phyloP scores from a whole-genome alignment of 768 basidiomycete species.

The Krasilnikovozyma curviuscula region DNA sequence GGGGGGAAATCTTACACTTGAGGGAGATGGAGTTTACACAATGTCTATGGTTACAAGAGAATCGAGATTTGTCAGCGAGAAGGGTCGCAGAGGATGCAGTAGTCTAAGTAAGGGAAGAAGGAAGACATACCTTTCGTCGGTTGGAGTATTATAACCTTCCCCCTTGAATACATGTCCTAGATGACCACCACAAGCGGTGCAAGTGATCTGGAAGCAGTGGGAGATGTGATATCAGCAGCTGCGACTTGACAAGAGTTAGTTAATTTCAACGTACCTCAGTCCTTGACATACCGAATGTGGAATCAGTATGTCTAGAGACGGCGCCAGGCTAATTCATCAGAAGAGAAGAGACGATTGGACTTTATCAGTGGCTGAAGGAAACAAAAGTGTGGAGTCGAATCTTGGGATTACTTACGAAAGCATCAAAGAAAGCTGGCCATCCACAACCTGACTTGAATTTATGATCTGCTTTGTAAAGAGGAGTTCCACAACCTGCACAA shows the following conservation, averaged over 20 bases:
- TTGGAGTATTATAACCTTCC: slow-evolving; percentile 61
- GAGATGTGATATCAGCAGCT: background rate
- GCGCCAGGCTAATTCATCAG: background rate
- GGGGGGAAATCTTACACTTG: too few relatives aligned
- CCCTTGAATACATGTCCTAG: slow-evolving; percentile 91
- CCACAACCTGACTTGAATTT: slow-evolving; percentile 23
- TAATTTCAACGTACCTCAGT: background rate
- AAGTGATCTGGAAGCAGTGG: background rate
- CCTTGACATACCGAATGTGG: background rate
- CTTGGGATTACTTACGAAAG: slow-evolving; percentile 35
- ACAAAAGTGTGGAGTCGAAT: background rate
- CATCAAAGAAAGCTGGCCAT: slow-evolving; percentile 96
- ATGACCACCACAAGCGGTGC: slow-evolving; percentile 45
- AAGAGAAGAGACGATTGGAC: background rate
- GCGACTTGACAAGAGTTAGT: background rate
- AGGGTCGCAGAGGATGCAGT: background rate
- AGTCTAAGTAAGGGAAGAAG: background rate
- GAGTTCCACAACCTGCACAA: slow-evolving; percentile 8
- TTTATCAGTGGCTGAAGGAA: background rate
- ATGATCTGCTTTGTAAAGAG: slow-evolving; percentile 9
- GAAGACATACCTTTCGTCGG: slow-evolving; percentile 26
- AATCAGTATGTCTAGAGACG: background rate
- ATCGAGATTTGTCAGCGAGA: background rate
- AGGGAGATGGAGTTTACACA: slow-evolving; percentile 65
- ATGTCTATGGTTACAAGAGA: slow-evolving; percentile 32